Percentiles rank a stretch among this genome's conserved stretches.
Evolutionary conservation across 495 filamentous ascomycete species (phyloP).

Genomic region (Mycothermus thermophilus): DNA sequence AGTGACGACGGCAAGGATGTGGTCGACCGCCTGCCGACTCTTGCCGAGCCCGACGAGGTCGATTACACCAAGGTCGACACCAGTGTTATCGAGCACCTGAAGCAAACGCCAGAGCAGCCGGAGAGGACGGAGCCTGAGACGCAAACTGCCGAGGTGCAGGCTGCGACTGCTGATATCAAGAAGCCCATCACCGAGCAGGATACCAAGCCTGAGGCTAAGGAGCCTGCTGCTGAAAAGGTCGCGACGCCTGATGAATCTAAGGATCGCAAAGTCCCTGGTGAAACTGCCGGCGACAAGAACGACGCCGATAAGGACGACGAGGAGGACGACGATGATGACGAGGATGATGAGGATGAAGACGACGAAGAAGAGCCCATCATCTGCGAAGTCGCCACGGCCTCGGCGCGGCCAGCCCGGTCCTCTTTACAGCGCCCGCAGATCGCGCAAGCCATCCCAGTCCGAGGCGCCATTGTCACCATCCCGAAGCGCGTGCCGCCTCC

Average conservation of each 20-base stretch:
- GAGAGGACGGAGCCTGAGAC: too few relatives aligned
- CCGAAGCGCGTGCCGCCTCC: conserved; percentile 54
- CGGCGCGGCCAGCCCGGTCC: conserved; percentile 32
- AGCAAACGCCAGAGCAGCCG: conserved; percentile 5
- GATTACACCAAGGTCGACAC: conserved; percentile 42
- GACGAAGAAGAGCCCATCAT: conserved; percentile 39
- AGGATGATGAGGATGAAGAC: conserved; percentile 34
- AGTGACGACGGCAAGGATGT: conserved; percentile 31
- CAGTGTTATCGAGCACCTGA: conserved; percentile 27
- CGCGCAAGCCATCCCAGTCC: conserved; percentile 29
- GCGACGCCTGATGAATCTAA: too few relatives aligned
- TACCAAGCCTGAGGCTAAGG: background rate
- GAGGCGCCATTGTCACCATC: conserved; percentile 56
- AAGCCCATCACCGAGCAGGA: background rate
- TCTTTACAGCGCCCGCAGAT: conserved; percentile 37
- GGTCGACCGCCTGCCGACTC: conserved; percentile 24
- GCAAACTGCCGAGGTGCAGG: conserved; percentile 5
- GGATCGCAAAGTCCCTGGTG: too few relatives aligned
- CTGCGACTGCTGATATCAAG: background rate
- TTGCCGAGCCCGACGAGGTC: conserved; percentile 32
- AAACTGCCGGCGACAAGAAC: too few relatives aligned
- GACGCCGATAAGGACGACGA: conserved; percentile 13
- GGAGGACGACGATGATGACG: conserved; percentile 27
- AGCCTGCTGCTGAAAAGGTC: too few relatives aligned
- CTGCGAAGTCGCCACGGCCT: conserved; percentile 34